Conservation (phyloP, 257 asterid genomes). For the Fraxinus excelsior region DNA sequence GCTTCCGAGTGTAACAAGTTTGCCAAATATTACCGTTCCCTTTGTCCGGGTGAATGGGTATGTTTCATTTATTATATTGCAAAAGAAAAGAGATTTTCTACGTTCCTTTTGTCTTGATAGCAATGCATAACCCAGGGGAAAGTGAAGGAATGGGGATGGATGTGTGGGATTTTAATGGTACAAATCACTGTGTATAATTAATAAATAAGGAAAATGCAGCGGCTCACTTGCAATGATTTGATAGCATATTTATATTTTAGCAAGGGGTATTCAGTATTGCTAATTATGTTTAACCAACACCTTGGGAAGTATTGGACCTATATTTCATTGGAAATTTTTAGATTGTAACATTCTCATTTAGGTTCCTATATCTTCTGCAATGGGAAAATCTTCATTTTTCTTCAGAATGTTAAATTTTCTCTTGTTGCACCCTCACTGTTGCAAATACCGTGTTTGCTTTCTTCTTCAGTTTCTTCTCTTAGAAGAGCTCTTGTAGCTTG, state of each 20-base stretch:
- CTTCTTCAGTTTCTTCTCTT: neutral
- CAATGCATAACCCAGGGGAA: conserved; percentile 11
- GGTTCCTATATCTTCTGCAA: too few species aligned
- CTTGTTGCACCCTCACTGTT: neutral
- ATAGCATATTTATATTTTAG: too few species aligned
- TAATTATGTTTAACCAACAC: too few species aligned
- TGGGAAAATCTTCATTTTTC: too few species aligned
- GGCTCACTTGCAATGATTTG: neutral
- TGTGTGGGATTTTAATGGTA: neutral
- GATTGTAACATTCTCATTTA: too few species aligned
- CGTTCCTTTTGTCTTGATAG: conserved; percentile 10
- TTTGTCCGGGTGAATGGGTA: conserved; percentile 99
- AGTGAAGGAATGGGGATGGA: neutral
- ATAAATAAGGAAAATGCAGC: neutral
- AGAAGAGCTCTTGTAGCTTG: neutral
- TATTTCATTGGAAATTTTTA: too few species aligned
- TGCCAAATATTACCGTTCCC: conserved; percentile 90
- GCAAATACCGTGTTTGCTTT: neutral
- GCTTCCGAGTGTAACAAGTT: conserved; percentile 94
- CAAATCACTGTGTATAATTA: neutral
- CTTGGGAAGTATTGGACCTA: too few species aligned
- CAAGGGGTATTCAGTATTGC: too few species aligned
- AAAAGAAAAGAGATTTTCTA: conserved; percentile 3
- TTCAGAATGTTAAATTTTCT: too few species aligned
- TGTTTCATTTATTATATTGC: conserved; percentile 6